These are phyloP conservation scores for Toxoplasma gondii DNA, from an alignment of 169 alveolate species.

Conservation along the genomic window DNA sequence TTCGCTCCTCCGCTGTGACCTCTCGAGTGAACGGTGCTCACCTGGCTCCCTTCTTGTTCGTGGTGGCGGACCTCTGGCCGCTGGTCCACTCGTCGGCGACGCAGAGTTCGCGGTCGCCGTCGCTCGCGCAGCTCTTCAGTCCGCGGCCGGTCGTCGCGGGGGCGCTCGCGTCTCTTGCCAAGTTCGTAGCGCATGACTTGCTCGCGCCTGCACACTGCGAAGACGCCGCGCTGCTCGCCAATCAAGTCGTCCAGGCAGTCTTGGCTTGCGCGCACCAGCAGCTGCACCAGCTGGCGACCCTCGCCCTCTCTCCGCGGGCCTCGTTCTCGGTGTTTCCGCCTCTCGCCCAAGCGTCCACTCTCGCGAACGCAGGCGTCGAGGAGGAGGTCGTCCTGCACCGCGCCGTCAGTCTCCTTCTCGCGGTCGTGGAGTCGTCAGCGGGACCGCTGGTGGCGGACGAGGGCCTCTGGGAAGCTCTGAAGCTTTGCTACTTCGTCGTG, in stretches of 20 bases:
- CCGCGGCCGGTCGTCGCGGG: constrained; percentile 59
- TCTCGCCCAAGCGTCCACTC: not conserved
- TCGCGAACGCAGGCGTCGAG: not conserved
- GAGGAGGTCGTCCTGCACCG: constrained; percentile 43
- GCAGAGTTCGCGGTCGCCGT: constrained; percentile 13
- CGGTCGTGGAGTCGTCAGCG: not conserved
- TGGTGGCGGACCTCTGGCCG: not conserved
- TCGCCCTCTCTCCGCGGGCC: not conserved
- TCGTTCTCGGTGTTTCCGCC: not conserved
- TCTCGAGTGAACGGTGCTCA: not conserved
- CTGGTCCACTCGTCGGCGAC: constrained; percentile 7
- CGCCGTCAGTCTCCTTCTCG: not conserved
- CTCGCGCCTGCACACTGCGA: constrained; percentile 13
- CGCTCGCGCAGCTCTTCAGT: constrained; percentile 6
- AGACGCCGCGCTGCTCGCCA: constrained; percentile 2
- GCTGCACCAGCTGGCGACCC: constrained; percentile 19
- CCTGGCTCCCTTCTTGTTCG: constrained; percentile 21
- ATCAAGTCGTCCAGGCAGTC: constrained; percentile 11
- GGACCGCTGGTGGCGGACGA: constrained; percentile 40
- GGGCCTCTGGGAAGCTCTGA: not conserved
- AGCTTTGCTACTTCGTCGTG: constrained; percentile 10
- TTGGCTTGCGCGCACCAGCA: constrained; percentile 33
- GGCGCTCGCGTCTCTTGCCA: constrained; percentile 66
- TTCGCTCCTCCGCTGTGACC: not conserved
- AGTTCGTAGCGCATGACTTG: constrained; percentile 63